A percentile compares a stretch with the other conserved stretches of the same genome.
Conservation (phyloP, 768 basidiomycete genomes). For the Lyophyllum semitale region DNA sequence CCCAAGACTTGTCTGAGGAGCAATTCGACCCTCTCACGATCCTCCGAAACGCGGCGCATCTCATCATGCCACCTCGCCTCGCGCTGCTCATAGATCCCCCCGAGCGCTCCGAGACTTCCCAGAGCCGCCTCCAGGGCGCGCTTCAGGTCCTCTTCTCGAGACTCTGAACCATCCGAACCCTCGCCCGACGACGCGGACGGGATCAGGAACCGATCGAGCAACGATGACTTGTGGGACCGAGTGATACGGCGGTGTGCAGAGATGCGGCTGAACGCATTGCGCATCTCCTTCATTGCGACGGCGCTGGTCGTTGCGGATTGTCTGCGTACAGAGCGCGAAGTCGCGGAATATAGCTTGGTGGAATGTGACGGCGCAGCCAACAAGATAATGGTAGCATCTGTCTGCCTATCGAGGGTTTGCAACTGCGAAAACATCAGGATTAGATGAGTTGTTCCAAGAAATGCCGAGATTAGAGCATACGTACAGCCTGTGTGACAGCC, state of each 20-base stretch:
- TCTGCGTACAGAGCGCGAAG: slow-evolving; percentile 70
- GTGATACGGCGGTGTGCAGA: slow-evolving; percentile 54
- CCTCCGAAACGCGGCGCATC: slow-evolving; percentile 63
- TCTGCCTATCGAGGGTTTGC: slow-evolving; percentile 77
- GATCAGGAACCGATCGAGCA: slow-evolving; percentile 51
- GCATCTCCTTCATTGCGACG: slow-evolving; percentile 52
- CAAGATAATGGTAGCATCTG: slow-evolving; percentile 75
- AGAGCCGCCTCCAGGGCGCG: slow-evolving; percentile 69
- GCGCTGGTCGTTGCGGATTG: slow-evolving; percentile 48
- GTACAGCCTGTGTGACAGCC: slow-evolving; percentile 68
- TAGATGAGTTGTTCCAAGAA: background rate
- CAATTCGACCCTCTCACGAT: slow-evolving; percentile 67
- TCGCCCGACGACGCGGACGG: slow-evolving; percentile 46
- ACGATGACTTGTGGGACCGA: slow-evolving; percentile 42
- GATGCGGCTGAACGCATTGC: slow-evolving; percentile 58
- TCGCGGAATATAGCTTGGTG: slow-evolving; percentile 61
- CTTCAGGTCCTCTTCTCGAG: slow-evolving; percentile 65
- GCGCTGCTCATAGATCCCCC: slow-evolving; percentile 66
- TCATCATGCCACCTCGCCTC: slow-evolving; percentile 73
- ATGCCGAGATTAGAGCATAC: slow-evolving; percentile 19
- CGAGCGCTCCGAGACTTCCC: slow-evolving; percentile 63
- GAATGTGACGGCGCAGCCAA: slow-evolving; percentile 77
- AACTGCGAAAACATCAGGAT: slow-evolving; percentile 45
- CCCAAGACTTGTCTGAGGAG: slow-evolving; percentile 66
- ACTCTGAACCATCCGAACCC: slow-evolving; percentile 56